Base-by-base conservation (phyloP, 2,329 filamentous ascomycete species). In the Nemania sp. region DNA sequence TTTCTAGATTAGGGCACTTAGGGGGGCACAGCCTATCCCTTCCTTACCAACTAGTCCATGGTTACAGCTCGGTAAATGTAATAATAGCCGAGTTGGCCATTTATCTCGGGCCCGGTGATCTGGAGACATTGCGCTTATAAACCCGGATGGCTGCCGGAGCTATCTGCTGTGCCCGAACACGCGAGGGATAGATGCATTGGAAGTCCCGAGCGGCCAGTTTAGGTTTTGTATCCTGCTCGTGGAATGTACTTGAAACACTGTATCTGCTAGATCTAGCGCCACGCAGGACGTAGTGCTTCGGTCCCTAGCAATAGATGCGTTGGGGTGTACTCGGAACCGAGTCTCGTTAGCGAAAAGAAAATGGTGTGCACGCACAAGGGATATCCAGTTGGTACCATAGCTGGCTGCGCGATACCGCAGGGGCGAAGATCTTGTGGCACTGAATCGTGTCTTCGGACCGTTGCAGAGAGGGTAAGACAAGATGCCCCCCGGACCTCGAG, bases 401-500 rank as follows among this genome's bases (percentile, higher is more conserved):
- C 29, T 26, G n/a, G 35, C 29, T 43, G 49, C 53, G 45, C 29
- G 3, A 22, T 24, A 18, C 43, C n/a, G 10, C 11, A 22, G 53
- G 32, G 29, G 22, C 32, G 18, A 27, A 22, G 15, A 29, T 24
- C 29, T 15, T 35, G 24, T 43, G 3, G 29, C 32, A 3, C 29
- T 29, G 18, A 20, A 29, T 32, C 24, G 5, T 20, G 22, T 26
- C 8, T 20, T 55, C 29, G 18, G 38, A 26, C 15, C 13, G 20
- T 56, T 54, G 35, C 51, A 65, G 22, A n/a, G 62, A 32, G 35
- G n/a, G 26, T 24, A 32, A 59, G 47, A 51, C 22, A 57, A 49
- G 29, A 49, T 57, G 51, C 29, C 8, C 52, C 49, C 35, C 38
- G 74, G 74, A 76, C 70, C 61, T 72, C 62, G 27, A 51, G 51